Conservation (phyloP, 805 yeast genomes). For the Debaryomyces castellii region DNA sequence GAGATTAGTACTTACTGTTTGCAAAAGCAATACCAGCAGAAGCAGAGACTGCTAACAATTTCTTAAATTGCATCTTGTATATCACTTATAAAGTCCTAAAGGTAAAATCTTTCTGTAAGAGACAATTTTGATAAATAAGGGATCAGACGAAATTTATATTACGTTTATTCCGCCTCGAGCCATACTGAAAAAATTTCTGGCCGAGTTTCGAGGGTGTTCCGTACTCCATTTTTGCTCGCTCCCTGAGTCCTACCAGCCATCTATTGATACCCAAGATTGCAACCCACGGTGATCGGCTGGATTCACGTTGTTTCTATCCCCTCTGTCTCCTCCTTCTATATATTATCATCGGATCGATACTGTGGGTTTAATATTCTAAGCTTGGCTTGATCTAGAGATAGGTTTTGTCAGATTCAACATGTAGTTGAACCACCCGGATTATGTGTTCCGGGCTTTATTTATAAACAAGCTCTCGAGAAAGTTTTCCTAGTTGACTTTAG, state of each 20-base stretch:
- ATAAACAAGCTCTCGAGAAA: not conserved
- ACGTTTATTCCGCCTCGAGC: constrained; percentile 10
- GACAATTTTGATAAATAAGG: constrained; percentile 4
- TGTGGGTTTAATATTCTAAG: too few relatives aligned
- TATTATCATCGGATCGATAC: too few relatives aligned
- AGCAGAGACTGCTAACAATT: constrained; percentile 48
- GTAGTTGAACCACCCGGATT: not conserved
- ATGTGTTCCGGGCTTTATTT: not conserved
- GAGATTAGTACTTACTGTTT: constrained; percentile 22
- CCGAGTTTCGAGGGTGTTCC: constrained; percentile 7
- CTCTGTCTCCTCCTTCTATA: not conserved
- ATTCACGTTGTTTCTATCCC: not conserved
- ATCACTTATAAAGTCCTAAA: constrained; percentile 1
- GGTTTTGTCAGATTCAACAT: too few relatives aligned
- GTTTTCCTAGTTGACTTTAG: not conserved
- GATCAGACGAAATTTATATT: constrained; percentile 1
- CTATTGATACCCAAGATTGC: not conserved
- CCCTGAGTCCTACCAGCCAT: not conserved
- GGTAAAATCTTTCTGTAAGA: constrained; percentile 6
- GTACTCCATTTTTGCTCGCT: not conserved
- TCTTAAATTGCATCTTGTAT: constrained; percentile 53
- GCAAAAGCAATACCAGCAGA: constrained; percentile 45
- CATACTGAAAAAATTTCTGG: constrained; percentile 1
- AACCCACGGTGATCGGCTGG: not conserved
- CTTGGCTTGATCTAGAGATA: too few relatives aligned